Conservation (phyloP, 1,284 basidiomycete species). For the Trametes sp. region DNA sequence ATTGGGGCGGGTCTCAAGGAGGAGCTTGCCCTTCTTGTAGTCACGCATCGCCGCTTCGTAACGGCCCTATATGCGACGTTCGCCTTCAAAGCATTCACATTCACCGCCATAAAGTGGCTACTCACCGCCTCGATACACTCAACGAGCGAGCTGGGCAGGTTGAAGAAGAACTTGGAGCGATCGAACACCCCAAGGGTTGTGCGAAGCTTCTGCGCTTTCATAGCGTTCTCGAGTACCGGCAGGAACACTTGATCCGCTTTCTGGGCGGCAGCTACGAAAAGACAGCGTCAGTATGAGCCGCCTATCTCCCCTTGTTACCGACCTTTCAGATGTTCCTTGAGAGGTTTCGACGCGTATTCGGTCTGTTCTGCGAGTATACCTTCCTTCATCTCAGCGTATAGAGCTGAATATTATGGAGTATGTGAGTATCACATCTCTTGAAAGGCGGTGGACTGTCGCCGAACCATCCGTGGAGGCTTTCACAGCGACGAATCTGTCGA, state of each 20-base stretch:
- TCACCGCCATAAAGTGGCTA: slow-evolving; percentile 17
- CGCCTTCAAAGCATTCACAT: neutral
- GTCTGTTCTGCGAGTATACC: slow-evolving; percentile 80
- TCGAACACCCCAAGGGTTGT: slow-evolving; percentile 97
- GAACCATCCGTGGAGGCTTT: slow-evolving; percentile 95
- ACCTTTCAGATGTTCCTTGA: slow-evolving; percentile 89
- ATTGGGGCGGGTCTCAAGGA: slow-evolving; percentile 87
- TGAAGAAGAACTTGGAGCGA: slow-evolving; percentile 98
- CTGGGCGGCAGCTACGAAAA: slow-evolving; percentile 73
- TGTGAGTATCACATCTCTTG: neutral
- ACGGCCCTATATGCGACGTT: slow-evolving; percentile 65
- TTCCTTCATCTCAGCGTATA: slow-evolving; percentile 94
- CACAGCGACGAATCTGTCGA: slow-evolving; percentile 97
- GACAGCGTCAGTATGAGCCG: neutral
- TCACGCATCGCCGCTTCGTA: slow-evolving; percentile 95
- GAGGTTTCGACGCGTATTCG: slow-evolving; percentile 86
- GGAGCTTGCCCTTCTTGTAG: slow-evolving; percentile 96
- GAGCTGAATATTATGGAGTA: slow-evolving; percentile 53
- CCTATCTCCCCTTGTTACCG: slow-evolving; percentile 34
- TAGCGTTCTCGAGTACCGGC: slow-evolving; percentile 94
- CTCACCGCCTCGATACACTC: slow-evolving; percentile 89
- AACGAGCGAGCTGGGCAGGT: slow-evolving; percentile 91
- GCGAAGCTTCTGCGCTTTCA: slow-evolving; percentile 93
- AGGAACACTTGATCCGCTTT: slow-evolving; percentile 97
- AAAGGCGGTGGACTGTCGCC: slow-evolving; percentile 37